Conservation (phyloP, 768 basidiomycete genomes). For the Rhodotorula graminis region DNA sequence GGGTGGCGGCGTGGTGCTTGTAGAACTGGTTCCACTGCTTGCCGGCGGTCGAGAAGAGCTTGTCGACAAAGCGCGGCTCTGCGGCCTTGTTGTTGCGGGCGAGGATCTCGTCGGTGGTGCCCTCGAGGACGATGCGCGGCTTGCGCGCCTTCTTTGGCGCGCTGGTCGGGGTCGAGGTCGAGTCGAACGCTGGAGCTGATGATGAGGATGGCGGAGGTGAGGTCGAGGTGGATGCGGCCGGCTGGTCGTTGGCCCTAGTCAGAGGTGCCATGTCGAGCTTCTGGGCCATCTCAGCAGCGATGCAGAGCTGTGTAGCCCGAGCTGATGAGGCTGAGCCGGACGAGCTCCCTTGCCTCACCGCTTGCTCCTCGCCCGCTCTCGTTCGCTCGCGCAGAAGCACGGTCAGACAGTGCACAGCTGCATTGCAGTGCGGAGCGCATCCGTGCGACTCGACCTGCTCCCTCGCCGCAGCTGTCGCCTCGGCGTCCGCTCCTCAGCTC, state of each 20-base stretch:
- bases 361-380: no score
- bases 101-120: conserved; percentile 23
- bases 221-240: background rate
- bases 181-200: background rate
- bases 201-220: background rate
- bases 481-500: no score
- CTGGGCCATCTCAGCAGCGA: background rate
- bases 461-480: no score
- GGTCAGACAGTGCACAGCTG: no score
- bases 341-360: no score
- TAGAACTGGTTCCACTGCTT: conserved; percentile 32
- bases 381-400: no score
- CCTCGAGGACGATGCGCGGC: conserved; percentile 12
- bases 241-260: background rate
- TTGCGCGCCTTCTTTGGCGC: conserved; percentile 8
- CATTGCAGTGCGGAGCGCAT: no score
- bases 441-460: no score
- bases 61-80: conserved; percentile 1
- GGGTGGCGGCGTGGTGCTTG: conserved; percentile 12
- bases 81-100: conserved; percentile 4
- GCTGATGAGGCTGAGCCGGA: no score
- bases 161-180: background rate
- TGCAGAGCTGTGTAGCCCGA: background rate
- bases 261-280: no score
- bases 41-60: conserved; percentile 5